These are phyloP conservation scores for Blastobotrys persicus DNA, from an alignment of 1,139 yeast genomes.

Conservation along the genomic window DNA sequence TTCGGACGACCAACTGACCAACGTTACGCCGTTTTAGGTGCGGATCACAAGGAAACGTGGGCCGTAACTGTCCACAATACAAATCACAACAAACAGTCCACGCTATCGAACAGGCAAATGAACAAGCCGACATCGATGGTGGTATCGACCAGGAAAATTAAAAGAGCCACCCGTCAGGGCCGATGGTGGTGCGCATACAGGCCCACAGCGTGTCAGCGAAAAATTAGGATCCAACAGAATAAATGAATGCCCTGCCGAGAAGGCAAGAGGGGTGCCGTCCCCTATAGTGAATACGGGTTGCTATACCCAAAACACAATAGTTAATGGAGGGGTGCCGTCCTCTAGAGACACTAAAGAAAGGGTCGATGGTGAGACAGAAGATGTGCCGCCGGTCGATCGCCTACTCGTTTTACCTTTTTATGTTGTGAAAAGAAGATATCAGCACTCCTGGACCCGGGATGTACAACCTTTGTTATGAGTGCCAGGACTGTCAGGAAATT, in stretches of 20 bases:
- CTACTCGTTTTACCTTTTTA: neutral
- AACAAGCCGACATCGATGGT: neutral
- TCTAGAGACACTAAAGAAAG: neutral
- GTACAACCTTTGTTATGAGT: neutral
- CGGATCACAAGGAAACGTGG: neutral
- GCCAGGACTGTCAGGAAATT: neutral
- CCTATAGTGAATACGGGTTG: no score
- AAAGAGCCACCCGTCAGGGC: neutral
- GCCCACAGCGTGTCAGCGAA: neutral
- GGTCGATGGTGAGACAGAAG: neutral
- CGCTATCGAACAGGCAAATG: neutral
- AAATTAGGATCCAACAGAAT: neutral
- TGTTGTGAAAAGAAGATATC: neutral
- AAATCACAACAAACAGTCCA: no score
- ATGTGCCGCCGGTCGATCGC: neutral
- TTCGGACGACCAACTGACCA: neutral
- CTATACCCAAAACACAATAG: no score
- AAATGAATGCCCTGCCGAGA: neutral
- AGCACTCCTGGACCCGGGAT: neutral
- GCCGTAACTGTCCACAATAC: neutral
- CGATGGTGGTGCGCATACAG: neutral
- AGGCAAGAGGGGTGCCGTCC: no score
- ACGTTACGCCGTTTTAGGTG: neutral
- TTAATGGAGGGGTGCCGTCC: no score
- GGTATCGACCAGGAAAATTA: neutral